A percentile compares a stretch with the other conserved stretches of the same genome.
These are phyloP conservation scores for Cenchrus americanus DNA, from an alignment of 176 grass and related monocot species.

Conservation along the genomic window DNA sequence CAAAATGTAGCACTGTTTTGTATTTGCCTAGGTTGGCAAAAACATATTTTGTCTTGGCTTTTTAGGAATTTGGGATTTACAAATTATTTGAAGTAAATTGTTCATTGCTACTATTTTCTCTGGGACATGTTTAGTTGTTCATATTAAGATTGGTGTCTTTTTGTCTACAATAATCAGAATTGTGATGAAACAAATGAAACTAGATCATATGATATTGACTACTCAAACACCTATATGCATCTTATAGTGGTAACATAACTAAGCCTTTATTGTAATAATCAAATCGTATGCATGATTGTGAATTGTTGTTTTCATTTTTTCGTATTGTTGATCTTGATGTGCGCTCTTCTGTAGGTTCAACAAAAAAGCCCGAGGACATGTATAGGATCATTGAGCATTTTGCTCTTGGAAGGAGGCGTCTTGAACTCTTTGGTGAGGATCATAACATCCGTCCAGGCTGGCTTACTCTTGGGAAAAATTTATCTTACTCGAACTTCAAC, in stretches of 20 bases:
- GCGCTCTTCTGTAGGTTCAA: conserved; percentile 59
- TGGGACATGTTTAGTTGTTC: background rate
- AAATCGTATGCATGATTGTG: conserved; percentile 13
- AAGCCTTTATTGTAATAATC: background rate
- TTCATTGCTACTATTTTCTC: conserved; percentile 8
- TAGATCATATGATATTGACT: conserved; percentile 10
- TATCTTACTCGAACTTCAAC: conserved; percentile 94
- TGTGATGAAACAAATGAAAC: background rate
- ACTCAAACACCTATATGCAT: conserved; percentile 1
- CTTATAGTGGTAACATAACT: background rate
- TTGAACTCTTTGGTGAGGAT: conserved; percentile 97
- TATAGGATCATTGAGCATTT: conserved; percentile 99
- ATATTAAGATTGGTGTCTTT: background rate
- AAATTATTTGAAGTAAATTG: conserved; percentile 2
- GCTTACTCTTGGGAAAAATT: conserved; percentile 87
- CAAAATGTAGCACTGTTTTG: background rate
- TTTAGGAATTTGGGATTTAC: background rate
- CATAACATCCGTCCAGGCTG: conserved; percentile 88
- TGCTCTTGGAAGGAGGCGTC: conserved; percentile 84
- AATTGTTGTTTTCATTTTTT: background rate
- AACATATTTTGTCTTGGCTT: background rate
- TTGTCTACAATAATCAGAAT: background rate
- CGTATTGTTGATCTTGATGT: background rate
- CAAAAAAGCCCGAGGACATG: conserved; percentile 97
- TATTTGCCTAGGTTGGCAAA: background rate